Percentiles rank a stretch among this genome's conserved stretches.
Conservation (phyloP, 129 eudicot genomes). For the Erigeron canadensis region DNA sequence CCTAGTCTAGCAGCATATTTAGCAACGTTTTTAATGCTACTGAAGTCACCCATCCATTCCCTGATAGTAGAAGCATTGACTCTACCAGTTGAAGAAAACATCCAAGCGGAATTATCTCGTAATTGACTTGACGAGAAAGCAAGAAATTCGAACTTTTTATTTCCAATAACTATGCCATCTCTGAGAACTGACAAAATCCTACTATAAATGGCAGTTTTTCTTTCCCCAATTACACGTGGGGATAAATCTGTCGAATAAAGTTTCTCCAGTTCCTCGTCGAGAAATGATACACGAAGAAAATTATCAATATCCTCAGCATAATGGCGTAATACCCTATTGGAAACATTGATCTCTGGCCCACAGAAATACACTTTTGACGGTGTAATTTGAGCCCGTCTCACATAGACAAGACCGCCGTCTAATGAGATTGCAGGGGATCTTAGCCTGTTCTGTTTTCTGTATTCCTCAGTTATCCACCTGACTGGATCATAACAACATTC, state of each 20-base stretch:
- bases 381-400: conserved; percentile 76
- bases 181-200: conserved; percentile 56
- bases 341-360: conserved; percentile 80
- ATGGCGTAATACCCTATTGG: conserved; percentile 76
- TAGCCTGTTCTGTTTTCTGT: conserved; percentile 30
- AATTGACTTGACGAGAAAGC: conserved; percentile 90
- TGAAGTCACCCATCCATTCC: conserved; percentile 75
- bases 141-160: conserved; percentile 74
- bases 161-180: conserved; percentile 63
- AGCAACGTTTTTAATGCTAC: conserved; percentile 67
- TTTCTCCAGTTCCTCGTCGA: conserved; percentile 76
- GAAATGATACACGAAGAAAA: conserved; percentile 80
- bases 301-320: conserved; percentile 47
- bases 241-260: conserved; percentile 65
- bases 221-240: conserved; percentile 43
- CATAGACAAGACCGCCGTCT: conserved; percentile 70
- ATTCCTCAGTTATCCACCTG: conserved; percentile 56
- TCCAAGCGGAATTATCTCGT: conserved; percentile 81
- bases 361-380: conserved; percentile 75
- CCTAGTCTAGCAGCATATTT: conserved; percentile 95
- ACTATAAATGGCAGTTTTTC: conserved; percentile 48
- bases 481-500: conserved; percentile 84
- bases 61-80: conserved; percentile 57
- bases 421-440: conserved; percentile 53
- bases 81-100: conserved; percentile 66